Percentiles rank a stretch among this genome's conserved stretches.
Conservation (phyloP, 768 basidiomycete genomes). For the Pleurotus tuber-regium region DNA sequence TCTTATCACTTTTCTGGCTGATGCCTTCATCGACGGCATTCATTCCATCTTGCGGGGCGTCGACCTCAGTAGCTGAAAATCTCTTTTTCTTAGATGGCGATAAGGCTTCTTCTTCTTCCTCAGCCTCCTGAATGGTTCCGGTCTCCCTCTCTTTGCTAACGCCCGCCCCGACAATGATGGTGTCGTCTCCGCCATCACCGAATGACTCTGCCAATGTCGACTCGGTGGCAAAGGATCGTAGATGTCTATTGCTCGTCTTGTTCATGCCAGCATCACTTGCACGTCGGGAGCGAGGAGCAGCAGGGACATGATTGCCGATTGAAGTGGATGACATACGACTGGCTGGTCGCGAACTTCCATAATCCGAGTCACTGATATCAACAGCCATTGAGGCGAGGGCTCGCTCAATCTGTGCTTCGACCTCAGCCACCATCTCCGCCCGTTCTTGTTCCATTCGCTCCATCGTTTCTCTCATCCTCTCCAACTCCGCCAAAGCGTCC, state of each 20-base stretch:
- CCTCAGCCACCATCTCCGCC: slow-evolving; percentile 88
- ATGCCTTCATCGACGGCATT: slow-evolving; percentile 85
- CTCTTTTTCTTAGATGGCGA: slow-evolving; percentile 64
- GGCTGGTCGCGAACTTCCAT: slow-evolving; percentile 62
- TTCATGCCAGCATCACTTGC: slow-evolving; percentile 48
- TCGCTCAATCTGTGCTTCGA: slow-evolving; percentile 87
- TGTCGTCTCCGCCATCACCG: slow-evolving; percentile 7
- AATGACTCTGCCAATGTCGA: slow-evolving; percentile 51
- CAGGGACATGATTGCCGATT: slow-evolving; percentile 22
- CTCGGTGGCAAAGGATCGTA: slow-evolving; percentile 77
- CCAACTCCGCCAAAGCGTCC: slow-evolving; percentile 77
- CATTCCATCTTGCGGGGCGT: slow-evolving; percentile 73
- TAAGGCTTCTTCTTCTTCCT: slow-evolving; percentile 46
- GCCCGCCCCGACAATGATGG: not conserved
- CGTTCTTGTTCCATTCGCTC: slow-evolving; percentile 86
- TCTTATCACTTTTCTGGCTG: slow-evolving; percentile 80
- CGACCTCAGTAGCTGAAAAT: slow-evolving; percentile 71
- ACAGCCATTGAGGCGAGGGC: slow-evolving; percentile 85
- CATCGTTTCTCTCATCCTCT: slow-evolving; percentile 82
- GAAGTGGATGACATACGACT: slow-evolving; percentile 66
- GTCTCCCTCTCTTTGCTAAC: slow-evolving; percentile 10
- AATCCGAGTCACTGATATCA: slow-evolving; percentile 73
- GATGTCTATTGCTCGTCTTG: slow-evolving; percentile 38
- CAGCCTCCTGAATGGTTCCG: slow-evolving; percentile 52
- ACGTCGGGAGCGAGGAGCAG: slow-evolving; percentile 49